These are phyloP conservation scores for Litchi chinensis DNA, from an alignment of 345 rosid genomes.

Conservation along the genomic window DNA sequence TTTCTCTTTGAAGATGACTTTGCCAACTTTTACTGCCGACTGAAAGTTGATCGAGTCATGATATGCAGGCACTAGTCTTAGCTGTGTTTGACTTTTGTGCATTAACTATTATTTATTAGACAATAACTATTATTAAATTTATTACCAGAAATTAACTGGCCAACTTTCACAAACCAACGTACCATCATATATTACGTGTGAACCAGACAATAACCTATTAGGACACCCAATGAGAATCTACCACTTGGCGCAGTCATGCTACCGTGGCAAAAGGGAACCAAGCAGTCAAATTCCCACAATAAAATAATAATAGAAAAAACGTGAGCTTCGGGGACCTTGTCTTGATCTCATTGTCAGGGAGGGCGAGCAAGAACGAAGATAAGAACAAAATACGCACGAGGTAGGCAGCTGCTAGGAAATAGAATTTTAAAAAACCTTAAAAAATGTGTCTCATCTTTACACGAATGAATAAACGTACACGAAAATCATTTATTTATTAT, in stretches of 20 bases:
- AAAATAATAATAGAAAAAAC: not conserved
- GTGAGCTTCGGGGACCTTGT: slow-evolving; percentile 24
- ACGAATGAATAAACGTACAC: too few relatives aligned
- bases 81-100: too few relatives aligned
- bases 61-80: too few relatives aligned
- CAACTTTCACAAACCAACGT: not conserved
- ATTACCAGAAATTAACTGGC: not conserved
- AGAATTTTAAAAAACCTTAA: not conserved
- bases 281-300: not conserved
- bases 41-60: too few relatives aligned
- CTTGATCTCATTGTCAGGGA: not conserved
- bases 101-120: too few relatives aligned
- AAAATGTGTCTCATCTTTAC: not conserved
- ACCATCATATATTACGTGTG: not conserved
- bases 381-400: not conserved
- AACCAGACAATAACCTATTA: not conserved
- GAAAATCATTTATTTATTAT: too few relatives aligned
- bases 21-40: not conserved
- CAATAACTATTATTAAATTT: not conserved
- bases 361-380: not conserved
- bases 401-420: not conserved
- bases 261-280: not conserved
- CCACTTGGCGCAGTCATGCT: not conserved
- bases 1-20: slow-evolving; percentile 6
- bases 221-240: not conserved